phyloP scores from a whole-genome alignment of 1,284 basidiomycete species.

The Cutaneotrichosporon dermatis region DNA sequence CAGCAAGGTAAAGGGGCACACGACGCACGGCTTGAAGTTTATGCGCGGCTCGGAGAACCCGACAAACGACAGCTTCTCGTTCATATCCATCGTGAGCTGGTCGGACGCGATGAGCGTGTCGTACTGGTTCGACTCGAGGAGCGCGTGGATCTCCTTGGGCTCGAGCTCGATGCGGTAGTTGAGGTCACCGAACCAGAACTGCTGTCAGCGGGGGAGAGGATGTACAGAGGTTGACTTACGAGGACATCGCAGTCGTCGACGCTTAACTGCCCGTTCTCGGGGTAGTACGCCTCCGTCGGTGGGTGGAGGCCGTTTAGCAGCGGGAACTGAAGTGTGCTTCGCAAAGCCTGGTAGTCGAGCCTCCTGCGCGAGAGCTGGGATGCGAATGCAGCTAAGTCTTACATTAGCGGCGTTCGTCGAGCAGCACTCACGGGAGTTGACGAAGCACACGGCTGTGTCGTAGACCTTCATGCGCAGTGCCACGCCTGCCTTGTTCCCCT shows the following conservation, averaged over 20 bases:
- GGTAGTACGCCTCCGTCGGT: slow-evolving; percentile 32
- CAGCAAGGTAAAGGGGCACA: background rate
- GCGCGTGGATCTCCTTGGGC: slow-evolving; percentile 27
- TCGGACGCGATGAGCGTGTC: slow-evolving; percentile 34
- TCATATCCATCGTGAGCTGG: slow-evolving; percentile 36
- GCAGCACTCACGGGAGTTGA: slow-evolving; percentile 55
- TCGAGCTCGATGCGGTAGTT: slow-evolving; percentile 42
- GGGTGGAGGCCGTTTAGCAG: slow-evolving; percentile 24
- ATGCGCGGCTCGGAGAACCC: slow-evolving; percentile 36
- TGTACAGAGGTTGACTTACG: slow-evolving; percentile 16
- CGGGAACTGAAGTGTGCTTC: slow-evolving; percentile 29
- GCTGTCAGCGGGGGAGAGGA: slow-evolving; percentile 1
- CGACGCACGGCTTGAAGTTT: slow-evolving; percentile 36
- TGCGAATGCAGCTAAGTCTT: slow-evolving; percentile 57
- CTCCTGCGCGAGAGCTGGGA: slow-evolving; percentile 52
- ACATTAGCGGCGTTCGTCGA: slow-evolving; percentile 3
- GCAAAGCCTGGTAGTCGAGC: slow-evolving; percentile 36
- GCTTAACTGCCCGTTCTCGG: slow-evolving; percentile 17
- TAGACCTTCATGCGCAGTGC: slow-evolving; percentile 39
- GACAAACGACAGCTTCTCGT: slow-evolving; percentile 32
- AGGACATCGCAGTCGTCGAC: slow-evolving; percentile 35
- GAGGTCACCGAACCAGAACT: slow-evolving; percentile 47
- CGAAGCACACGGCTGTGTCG: slow-evolving; percentile 53
- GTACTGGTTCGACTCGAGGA: slow-evolving; percentile 32
- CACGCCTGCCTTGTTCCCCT: slow-evolving; percentile 48